phyloP scores from a whole-genome alignment of 148 eudicot genomes.

The Vaccinium corymbosum region DNA sequence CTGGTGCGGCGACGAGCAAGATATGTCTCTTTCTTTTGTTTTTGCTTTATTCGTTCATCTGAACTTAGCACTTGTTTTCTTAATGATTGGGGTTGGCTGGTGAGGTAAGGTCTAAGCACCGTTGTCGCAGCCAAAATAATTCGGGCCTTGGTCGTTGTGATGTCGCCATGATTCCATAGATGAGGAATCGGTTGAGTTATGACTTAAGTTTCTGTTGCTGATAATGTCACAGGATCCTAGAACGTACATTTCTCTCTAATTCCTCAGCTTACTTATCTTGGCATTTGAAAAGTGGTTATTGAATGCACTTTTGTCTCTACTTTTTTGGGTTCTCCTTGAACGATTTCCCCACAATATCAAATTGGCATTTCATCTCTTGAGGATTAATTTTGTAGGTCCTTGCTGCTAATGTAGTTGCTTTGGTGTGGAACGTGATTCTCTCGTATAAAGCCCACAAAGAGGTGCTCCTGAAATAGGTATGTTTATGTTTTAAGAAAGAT shows the following conservation, averaged over 20 bases:
- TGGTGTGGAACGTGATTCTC: conserved; percentile 83
- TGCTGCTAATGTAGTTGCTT: conserved; percentile 75
- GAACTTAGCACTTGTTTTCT: background rate
- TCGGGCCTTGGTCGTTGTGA: background rate
- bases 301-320: background rate
- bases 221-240: background rate
- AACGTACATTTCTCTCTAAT: background rate
- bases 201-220: background rate
- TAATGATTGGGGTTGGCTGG: background rate
- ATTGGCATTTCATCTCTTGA: background rate
- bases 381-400: conserved; percentile 54
- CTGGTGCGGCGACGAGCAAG: background rate
- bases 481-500: background rate
- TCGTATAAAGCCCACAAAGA: conserved; percentile 93
- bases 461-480: conserved; percentile 53
- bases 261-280: background rate
- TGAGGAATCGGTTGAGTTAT: background rate
- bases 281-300: background rate
- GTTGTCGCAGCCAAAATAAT: background rate
- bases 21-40: background rate
- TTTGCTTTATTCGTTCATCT: background rate
- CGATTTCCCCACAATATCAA: background rate
- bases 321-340: background rate
- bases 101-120: background rate
- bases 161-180: background rate